phyloP scores from a whole-genome alignment of 2,329 filamentous ascomycete genomes.

The Colletotrichum tanaceti region DNA sequence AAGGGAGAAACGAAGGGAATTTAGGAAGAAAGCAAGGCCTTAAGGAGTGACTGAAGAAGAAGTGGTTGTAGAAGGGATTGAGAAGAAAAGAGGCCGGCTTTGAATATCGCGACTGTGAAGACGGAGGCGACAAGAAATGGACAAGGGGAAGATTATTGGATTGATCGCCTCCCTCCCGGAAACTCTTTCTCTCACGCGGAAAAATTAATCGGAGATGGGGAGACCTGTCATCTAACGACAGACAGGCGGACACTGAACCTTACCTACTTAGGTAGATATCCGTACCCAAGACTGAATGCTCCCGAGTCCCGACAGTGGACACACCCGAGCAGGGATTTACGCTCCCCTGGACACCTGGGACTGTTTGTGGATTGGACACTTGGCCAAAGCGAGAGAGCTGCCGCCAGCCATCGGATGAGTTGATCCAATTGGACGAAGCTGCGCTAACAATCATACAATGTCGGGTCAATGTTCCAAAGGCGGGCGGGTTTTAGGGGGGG shows the following conservation, averaged over 20 bases:
- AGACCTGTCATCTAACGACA: conserved; percentile 21
- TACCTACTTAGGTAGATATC: neutral
- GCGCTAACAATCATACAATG: conserved; percentile 26
- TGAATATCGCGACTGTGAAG: conserved; percentile 13
- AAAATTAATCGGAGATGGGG: conserved; percentile 27
- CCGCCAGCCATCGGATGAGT: neutral
- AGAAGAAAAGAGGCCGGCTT: neutral
- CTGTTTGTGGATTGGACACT: conserved; percentile 27
- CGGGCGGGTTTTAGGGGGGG: too few species aligned
- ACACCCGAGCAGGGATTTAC: conserved; percentile 25
- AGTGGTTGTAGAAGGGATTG: conserved; percentile 6
- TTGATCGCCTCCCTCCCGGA: conserved; percentile 15
- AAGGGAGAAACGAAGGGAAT: conserved; percentile 38
- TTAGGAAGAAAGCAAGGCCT: conserved; percentile 14
- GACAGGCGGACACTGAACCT: conserved; percentile 32
- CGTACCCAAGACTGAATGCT: conserved; percentile 19
- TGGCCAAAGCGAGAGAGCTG: conserved; percentile 29
- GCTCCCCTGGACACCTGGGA: neutral
- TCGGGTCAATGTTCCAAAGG: conserved; percentile 3
- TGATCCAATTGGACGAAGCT: conserved; percentile 19
- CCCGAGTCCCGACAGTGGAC: too few species aligned
- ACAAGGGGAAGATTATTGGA: conserved; percentile 8
- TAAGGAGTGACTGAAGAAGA: conserved; percentile 36
- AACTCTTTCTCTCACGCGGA: conserved; percentile 13
- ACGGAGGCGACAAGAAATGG: neutral